These are phyloP conservation scores for Pseudogymnoascus sp. DNA, from an alignment of 2,329 filamentous ascomycete genomes.

Conservation along the genomic window DNA sequence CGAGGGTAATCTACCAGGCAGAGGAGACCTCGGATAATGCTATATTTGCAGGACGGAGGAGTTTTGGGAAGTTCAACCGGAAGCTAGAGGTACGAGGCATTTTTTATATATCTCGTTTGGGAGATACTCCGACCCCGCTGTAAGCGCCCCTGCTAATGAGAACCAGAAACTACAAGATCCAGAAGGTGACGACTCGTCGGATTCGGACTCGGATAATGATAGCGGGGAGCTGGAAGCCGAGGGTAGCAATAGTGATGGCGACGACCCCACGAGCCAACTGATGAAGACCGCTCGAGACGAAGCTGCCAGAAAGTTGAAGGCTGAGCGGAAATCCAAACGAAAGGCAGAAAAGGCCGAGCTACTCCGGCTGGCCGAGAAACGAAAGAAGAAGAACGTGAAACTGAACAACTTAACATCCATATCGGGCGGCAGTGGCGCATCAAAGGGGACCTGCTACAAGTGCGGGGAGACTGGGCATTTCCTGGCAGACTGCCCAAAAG, in stretches of 20 bases:
- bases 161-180: constrained; percentile 33
- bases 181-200: constrained; percentile 28
- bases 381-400: constrained; percentile 60
- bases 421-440: constrained; percentile 38
- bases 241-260: constrained; percentile 32
- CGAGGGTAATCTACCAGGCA: constrained; percentile 15
- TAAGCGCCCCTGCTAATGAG: constrained; percentile 21
- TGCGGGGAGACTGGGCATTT: constrained; percentile 58
- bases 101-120: background rate
- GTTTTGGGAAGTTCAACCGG: constrained; percentile 42
- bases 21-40: constrained; percentile 28
- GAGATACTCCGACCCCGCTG: constrained; percentile 13
- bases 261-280: constrained; percentile 33
- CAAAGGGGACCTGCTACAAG: constrained; percentile 43
- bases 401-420: constrained; percentile 57
- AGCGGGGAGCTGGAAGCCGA: constrained; percentile 23
- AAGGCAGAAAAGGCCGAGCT: constrained; percentile 41
- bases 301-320: constrained; percentile 35
- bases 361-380: constrained; percentile 47
- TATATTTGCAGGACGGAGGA: constrained; percentile 36
- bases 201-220: constrained; percentile 31
- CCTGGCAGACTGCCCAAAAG: constrained; percentile 45
- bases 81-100: constrained; percentile 27
- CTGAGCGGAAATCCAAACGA: constrained; percentile 39
- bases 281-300: constrained; percentile 39